These are phyloP conservation scores for Ajuga reptans DNA, from an alignment of 305 asterid species.

Conservation along the genomic window DNA sequence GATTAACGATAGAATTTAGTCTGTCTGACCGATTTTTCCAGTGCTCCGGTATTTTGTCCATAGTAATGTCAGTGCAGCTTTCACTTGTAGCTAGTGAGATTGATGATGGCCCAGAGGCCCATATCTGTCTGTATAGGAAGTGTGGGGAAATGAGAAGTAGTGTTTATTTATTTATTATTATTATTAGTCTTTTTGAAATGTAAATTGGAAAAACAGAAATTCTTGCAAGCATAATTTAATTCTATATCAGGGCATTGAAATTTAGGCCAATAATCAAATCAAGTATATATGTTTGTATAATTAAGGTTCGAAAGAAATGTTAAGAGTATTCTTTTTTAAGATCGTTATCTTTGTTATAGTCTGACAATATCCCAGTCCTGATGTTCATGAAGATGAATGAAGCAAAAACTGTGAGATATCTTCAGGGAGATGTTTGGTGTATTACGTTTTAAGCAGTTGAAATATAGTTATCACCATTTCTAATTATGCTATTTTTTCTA, in stretches of 20 bases:
- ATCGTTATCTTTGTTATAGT: neutral
- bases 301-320: too few species aligned
- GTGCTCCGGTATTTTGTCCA: neutral
- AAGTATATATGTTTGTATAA: neutral
- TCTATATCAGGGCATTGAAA: slow-evolving; percentile 2
- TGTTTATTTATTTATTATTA: too few species aligned
- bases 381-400: slow-evolving; percentile 8
- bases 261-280: neutral
- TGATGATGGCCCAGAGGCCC: neutral
- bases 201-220: neutral
- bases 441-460: slow-evolving; percentile 6
- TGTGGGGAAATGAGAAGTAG: too few species aligned
- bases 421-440: neutral
- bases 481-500: slow-evolving; percentile 17
- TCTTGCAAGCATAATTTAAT: neutral
- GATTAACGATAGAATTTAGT: neutral
- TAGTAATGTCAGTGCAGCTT: neutral
- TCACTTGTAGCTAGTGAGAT: neutral
- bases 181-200: too few species aligned
- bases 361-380: neutral
- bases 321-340: too few species aligned
- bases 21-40: neutral
- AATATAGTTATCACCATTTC: neutral
- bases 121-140: neutral
- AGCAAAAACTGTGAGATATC: neutral